Evolutionary conservation across 495 filamentous ascomycete species (phyloP).

Genomic region (Talaromyces adpressus): DNA sequence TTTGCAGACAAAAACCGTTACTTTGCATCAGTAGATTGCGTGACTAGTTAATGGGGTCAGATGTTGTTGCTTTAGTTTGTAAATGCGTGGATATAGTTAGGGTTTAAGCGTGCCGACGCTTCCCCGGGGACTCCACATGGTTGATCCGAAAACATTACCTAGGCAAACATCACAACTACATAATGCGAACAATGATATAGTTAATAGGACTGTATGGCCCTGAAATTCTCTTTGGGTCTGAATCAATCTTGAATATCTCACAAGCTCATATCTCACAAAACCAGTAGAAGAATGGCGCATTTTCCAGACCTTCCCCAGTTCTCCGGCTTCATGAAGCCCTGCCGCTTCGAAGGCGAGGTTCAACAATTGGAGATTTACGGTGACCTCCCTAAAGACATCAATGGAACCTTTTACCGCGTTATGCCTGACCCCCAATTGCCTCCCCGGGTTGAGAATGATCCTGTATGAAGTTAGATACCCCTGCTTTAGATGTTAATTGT

Average conservation of each 20-base stretch:
- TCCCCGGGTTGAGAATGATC: conserved; percentile 15
- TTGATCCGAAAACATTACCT: too few relatives aligned
- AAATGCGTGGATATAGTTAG: too few relatives aligned
- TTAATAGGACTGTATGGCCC: too few relatives aligned
- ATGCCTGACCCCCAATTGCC: conserved; percentile 24
- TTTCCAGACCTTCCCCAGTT: conserved; percentile 13
- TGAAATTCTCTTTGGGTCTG: too few relatives aligned
- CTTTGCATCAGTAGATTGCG: background rate
- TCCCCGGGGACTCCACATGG: too few relatives aligned
- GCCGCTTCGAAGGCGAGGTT: conserved; percentile 16
- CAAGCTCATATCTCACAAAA: background rate
- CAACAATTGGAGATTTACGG: conserved; percentile 16
- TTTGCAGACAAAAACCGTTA: conserved; percentile 59
- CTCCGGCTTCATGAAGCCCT: conserved; percentile 14
- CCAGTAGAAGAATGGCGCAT: background rate
- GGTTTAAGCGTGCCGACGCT: too few relatives aligned
- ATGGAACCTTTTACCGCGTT: conserved; percentile 24
- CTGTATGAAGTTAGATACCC: conserved; percentile 4
- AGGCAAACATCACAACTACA: too few relatives aligned
- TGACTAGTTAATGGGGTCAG: too few relatives aligned
- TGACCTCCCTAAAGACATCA: conserved; percentile 23
- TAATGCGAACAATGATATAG: too few relatives aligned
- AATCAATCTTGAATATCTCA: too few relatives aligned
- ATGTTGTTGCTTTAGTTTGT: too few relatives aligned
- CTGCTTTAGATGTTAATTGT: too few relatives aligned